A percentile compares a stretch with the other conserved stretches of the same genome.
Conservation (phyloP, 495 filamentous ascomycete genomes). For the Aspergillus egyptiacus region DNA sequence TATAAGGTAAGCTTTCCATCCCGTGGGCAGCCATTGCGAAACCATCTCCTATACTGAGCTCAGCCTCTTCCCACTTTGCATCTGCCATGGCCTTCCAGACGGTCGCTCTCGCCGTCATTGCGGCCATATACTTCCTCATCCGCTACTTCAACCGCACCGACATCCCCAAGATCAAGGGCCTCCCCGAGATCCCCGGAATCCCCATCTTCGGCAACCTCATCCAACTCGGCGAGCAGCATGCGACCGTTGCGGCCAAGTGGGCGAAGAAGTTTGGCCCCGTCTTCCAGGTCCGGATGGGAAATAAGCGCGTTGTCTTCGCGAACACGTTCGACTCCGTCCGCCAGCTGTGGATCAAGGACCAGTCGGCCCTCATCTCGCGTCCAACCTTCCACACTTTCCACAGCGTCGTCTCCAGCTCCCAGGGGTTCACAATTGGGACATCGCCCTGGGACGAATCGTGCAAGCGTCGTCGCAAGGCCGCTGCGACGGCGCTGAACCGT, state of each 20-base stretch:
- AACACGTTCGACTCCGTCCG: constrained; percentile 64
- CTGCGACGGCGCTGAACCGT: constrained; percentile 63
- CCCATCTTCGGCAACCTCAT: constrained; percentile 60
- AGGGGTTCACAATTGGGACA: constrained; percentile 69
- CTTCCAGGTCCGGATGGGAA: constrained; percentile 62
- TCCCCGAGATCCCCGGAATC: constrained; percentile 58
- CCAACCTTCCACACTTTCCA: constrained; percentile 70
- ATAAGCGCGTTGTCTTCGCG: constrained; percentile 61
- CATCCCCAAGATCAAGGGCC: constrained; percentile 55
- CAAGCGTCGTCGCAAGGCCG: constrained; percentile 64
- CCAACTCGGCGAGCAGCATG: constrained; percentile 53
- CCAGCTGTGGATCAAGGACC: constrained; percentile 66
- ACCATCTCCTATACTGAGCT: too few relatives aligned
- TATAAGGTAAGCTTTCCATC: too few relatives aligned
- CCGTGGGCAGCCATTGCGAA: too few relatives aligned
- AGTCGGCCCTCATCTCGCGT: constrained; percentile 63
- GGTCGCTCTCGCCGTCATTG: constrained; percentile 35
- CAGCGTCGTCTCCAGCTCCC: constrained; percentile 60
- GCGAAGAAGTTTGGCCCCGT: constrained; percentile 59
- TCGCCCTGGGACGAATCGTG: constrained; percentile 71
- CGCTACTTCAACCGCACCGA: constrained; percentile 53
- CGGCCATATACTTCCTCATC: constrained; percentile 46
- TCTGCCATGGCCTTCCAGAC: constrained; percentile 40
- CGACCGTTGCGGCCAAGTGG: constrained; percentile 46
- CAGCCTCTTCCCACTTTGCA: background rate